These are phyloP conservation scores for Aspergillus brunneoviolaceus DNA, from an alignment of 2,329 filamentous ascomycete species.

Conservation along the genomic window DNA sequence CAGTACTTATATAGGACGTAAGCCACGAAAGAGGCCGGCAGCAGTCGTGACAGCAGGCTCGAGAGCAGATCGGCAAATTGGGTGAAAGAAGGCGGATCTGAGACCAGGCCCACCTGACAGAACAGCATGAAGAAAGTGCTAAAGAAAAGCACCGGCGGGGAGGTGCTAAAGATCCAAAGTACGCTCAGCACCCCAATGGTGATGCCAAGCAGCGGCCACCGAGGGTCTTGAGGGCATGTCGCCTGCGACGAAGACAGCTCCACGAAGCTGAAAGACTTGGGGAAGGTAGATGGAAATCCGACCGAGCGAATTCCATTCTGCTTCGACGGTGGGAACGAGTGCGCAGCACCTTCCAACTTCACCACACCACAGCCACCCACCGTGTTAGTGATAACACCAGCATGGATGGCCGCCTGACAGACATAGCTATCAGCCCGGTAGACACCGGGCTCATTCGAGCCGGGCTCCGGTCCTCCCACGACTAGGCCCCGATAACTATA, in stretches of 20 bases:
- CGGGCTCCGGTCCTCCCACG: constrained; percentile 49
- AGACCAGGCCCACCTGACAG: constrained; percentile 84
- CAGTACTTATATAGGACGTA: constrained; percentile 88
- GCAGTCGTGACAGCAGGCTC: constrained; percentile 72
- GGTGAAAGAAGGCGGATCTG: constrained; percentile 73
- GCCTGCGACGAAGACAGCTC: constrained; percentile 53
- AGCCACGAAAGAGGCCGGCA: constrained; percentile 83
- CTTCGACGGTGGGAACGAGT: constrained; percentile 62
- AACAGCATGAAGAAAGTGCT: constrained; percentile 79
- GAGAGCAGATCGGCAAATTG: constrained; percentile 72
- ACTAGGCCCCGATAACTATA: constrained; percentile 54
- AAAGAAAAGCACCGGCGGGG: constrained; percentile 79
- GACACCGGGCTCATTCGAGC: constrained; percentile 49
- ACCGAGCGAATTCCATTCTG: constrained; percentile 75
- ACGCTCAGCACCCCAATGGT: constrained; percentile 76
- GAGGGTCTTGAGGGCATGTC: constrained; percentile 71
- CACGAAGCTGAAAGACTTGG: constrained; percentile 78
- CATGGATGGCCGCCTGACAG: constrained; percentile 80
- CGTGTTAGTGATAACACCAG: constrained; percentile 70
- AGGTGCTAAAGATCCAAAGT: constrained; percentile 78
- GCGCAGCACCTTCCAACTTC: constrained; percentile 66
- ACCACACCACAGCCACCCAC: constrained; percentile 81
- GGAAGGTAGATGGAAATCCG: constrained; percentile 84
- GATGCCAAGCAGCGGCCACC: constrained; percentile 81
- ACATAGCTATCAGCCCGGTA: constrained; percentile 91